Base-by-base conservation (phyloP, 805 yeast species). In the Suhomyces xylopsoci region DNA sequence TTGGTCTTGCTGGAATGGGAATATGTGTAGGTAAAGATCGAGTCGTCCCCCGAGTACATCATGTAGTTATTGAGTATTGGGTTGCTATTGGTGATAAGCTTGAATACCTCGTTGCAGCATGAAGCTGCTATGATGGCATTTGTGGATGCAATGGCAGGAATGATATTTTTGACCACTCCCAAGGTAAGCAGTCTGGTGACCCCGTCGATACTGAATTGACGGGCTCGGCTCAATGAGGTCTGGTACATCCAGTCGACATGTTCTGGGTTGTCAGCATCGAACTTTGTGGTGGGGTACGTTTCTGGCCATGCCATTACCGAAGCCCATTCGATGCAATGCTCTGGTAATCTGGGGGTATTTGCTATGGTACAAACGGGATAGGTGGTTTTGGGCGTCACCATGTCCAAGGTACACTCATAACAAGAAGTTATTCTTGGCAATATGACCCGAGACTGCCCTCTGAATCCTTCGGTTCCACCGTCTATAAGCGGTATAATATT, bases 311-410 rank as follows among this genome's bases (percentile, higher is more conserved):
- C 85, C 3, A 89, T 73, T 30, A 84, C 85, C 54, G 83, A 82
- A 0, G 93, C 91, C 87, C 94, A 93, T 66, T 92, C 97, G 8
- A 93, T 85, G 62, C 97, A 91, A 68, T 93, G 98, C 61, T 92
- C 97, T 0, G 97, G 94, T 7, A 90, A 69, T 55, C 98, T 71
- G n/a, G 98, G 98, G 7, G 94, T 90, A 53, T 91, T 88, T 2
- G 97, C 96, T 49, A 94, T 85, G 0, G 98, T 94, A 68, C 98
- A 94, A 58, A 93, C 84, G 2, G 98, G 97, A 60, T 84, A 89
- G 0, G 90, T 85, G 8, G 75, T 73, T 55, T 79, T 82, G 1
- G 79, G 78, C 9, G 88, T 82, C 42, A 91, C 73, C 66, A 96
- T 79, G 53, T 85, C 88, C 50, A 89, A 73, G 5, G 96, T 88